Base-by-base conservation (phyloP, 106 monocot species). In the Dactylorhiza incarnata region DNA sequence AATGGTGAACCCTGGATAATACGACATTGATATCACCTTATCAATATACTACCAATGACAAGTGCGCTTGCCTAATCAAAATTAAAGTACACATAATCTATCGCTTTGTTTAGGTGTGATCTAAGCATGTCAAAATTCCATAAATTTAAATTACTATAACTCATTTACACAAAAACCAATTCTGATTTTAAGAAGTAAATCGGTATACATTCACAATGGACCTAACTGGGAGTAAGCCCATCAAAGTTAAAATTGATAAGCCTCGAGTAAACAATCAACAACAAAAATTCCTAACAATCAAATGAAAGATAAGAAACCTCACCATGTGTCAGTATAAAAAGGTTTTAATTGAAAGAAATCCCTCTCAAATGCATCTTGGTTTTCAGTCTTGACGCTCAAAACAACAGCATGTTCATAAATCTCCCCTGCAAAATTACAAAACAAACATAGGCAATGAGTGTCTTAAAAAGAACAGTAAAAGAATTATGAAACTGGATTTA, bases 321-420 rank as follows among this genome's bases (percentile, higher is more conserved):
- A 94, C 97, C 86, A 84, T 75, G 91, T 89, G 71, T 97, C 97
- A 49, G 94, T 89, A 82, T 97, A 97, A 71, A 91, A 97, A 73
- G 97, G 94, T 59, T 94, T 94, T 79, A 94, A 79, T 48, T 94
- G 94, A 84, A 86, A 94, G 86, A 97, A 97, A 83, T 97, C 97
- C 71, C 97, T 87, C 77, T 97, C 97, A 87, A 97, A 97, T 10
- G 97, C 89, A 74, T 91, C 97, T 68, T 97, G 97, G 74, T 97
- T 94, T 83, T 97, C 97, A 47, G 76, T 82, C 73, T 94, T 94
- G 78, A 97, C 89, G 80, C 94, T 94, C 77, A 97, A 76, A 52
- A 97, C 78, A 84, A 97, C 91, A 73, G 97, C 97, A 86, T 94
- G 94, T 72, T 97, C 97, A 79, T 87, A 97, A 71, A 97, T 91